A percentile compares a stretch with the other conserved stretches of the same genome.
phyloP scores from a whole-genome alignment of 2,329 filamentous ascomycete species.

The Neophaeococcomyces mojaviensis region DNA sequence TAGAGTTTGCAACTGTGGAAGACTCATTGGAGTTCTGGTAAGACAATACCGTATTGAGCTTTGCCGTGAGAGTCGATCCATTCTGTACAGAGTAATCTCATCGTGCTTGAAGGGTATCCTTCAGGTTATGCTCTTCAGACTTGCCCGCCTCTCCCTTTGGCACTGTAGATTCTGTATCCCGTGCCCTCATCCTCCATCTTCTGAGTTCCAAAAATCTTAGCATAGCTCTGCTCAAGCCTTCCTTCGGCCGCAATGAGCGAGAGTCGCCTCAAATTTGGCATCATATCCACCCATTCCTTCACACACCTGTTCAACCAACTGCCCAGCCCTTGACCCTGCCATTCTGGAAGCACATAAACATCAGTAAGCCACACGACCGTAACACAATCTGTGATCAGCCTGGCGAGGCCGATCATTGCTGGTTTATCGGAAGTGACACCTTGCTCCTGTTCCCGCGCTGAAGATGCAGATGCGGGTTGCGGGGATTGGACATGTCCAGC shows the following conservation, averaged over 20 bases:
- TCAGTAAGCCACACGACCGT: constrained; percentile 65
- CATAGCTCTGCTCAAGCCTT: constrained; percentile 21
- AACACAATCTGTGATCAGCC: constrained; percentile 62
- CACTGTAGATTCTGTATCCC: not conserved
- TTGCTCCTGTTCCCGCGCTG: no score
- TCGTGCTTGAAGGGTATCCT: no score
- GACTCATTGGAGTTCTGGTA: no score
- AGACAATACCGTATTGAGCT: no score
- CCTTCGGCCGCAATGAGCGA: constrained; percentile 39
- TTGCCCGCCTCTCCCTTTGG: not conserved
- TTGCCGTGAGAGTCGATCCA: no score
- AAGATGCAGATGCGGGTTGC: no score
- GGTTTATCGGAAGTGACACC: constrained; percentile 24
- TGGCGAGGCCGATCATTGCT: constrained; percentile 45
- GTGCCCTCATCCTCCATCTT: constrained; percentile 8
- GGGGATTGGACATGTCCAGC: constrained; percentile 12
- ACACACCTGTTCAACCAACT: constrained; percentile 58
- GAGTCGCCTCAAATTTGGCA: constrained; percentile 55
- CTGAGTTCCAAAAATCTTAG: constrained; percentile 21
- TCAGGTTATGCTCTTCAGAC: no score
- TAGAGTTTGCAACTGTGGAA: no score
- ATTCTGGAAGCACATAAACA: constrained; percentile 55
- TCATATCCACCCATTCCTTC: constrained; percentile 48
- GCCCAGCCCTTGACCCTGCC: constrained; percentile 56
- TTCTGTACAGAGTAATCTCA: no score